Evolutionary conservation across 768 basidiomycete genomes (phyloP), one percentile per base, ranked within the genome.

Genomic region (Xerocomus spinulosus): DNA sequence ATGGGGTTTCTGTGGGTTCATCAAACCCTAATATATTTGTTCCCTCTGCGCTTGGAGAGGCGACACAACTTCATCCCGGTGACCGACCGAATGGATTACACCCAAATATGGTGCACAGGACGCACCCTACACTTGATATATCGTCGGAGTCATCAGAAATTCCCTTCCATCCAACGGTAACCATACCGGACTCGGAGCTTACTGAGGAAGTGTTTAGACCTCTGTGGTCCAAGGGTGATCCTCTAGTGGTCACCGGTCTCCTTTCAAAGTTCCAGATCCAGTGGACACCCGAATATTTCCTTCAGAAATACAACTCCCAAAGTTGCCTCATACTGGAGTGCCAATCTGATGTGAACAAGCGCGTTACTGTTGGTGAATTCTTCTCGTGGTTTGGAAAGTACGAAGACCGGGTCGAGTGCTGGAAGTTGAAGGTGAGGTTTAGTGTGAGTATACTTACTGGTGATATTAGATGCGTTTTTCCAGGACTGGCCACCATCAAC

Each of bases 401-500:
- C 46, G 75, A 75, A 52, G 78, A 65, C 6, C 71, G 81, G 43
- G 70, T 58, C 18, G 74, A 78, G 25, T 83, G 78, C 46, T 75
- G 81, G 81, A 92, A 92, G 67, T 66, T 93, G 51, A 92, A 91
- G 79, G 60, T 46, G 35, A 49, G 87, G 82, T 55, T 38, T 64
- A 30, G 24, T 18, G 20, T 33, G n/a, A 10, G 26, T 44, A 2
- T 28, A 3, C 26, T 5, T 34, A 35, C 20, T 0, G 17, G 13
- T 25, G 42, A 54, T 4, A 24, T 48, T 64, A 34, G 61, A 30
- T 18, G 29, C 39, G 8, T 9, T 4, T 32, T 21, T 23, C 18
- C 54, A 93, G 85, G 94, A 98, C 68, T 98, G 94, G 93, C 94
- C 94, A 4, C 80, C 89, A 0, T 83, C 85, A 9, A 77, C 80